Evolutionary conservation across 2,329 filamentous ascomycete species (phyloP).

Genomic region (Clonostachys rhizophaga): DNA sequence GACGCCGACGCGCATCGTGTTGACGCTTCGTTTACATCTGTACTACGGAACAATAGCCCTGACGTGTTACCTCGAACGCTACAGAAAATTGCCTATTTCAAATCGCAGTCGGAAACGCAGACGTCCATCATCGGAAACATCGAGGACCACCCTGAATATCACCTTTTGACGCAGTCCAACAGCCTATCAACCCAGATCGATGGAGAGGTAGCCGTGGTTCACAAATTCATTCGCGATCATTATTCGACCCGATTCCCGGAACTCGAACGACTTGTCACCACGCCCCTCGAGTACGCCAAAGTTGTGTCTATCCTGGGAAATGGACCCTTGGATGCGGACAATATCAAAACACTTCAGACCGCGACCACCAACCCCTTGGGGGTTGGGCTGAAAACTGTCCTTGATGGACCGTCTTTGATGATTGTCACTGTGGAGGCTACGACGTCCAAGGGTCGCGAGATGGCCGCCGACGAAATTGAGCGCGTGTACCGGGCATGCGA

Average conservation of each 20-base stretch:
- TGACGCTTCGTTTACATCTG: slow-evolving; percentile 57
- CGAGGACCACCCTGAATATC: slow-evolving; percentile 89
- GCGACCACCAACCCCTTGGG: slow-evolving; percentile 76
- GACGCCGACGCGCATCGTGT: slow-evolving; percentile 9
- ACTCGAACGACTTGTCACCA: slow-evolving; percentile 83
- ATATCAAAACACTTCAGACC: slow-evolving; percentile 74
- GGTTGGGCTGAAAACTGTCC: slow-evolving; percentile 69
- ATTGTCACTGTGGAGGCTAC: slow-evolving; percentile 93
- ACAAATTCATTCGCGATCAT: slow-evolving; percentile 95
- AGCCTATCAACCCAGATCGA: slow-evolving; percentile 89
- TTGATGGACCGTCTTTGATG: slow-evolving; percentile 91
- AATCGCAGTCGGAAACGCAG: slow-evolving; percentile 61
- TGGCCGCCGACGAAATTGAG: slow-evolving; percentile 71
- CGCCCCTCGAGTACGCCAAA: slow-evolving; percentile 91
- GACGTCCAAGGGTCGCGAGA: slow-evolving; percentile 75
- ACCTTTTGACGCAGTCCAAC: slow-evolving; percentile 83
- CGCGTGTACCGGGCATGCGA: slow-evolving; percentile 75
- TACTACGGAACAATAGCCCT: slow-evolving; percentile 57
- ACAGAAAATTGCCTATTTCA: slow-evolving; percentile 78
- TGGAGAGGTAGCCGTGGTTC: slow-evolving; percentile 84
- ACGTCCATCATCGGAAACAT: slow-evolving; percentile 72
- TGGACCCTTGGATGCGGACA: slow-evolving; percentile 75
- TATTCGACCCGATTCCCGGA: slow-evolving; percentile 94
- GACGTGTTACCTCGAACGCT: slow-evolving; percentile 48
- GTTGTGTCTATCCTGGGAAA: slow-evolving; percentile 91